A percentile compares a stretch with the other conserved stretches of the same genome.
These are phyloP conservation scores for Hamigera avellanea DNA, from an alignment of 495 filamentous ascomycete species.

Conservation along the genomic window DNA sequence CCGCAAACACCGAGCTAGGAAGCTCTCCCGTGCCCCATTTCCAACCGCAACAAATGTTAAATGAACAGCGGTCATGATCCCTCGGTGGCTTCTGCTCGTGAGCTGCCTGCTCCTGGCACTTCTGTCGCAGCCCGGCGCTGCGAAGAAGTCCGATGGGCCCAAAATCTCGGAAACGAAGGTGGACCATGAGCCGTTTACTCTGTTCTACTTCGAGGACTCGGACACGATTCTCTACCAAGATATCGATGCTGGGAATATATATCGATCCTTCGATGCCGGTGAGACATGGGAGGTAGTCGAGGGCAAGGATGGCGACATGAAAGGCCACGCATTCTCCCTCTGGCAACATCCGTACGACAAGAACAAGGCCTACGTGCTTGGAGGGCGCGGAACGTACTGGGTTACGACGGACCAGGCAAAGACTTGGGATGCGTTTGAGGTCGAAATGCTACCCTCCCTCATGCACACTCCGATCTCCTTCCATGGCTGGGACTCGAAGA, in stretches of 20 bases:
- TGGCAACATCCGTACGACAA: slow-evolving; percentile 66
- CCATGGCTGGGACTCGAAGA: slow-evolving; percentile 68
- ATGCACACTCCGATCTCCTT: slow-evolving; percentile 44
- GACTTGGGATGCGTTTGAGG: slow-evolving; percentile 63
- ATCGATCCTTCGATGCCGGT: slow-evolving; percentile 69
- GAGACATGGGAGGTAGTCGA: slow-evolving; percentile 56
- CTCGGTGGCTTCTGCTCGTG: slow-evolving; percentile 28
- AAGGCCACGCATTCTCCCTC: slow-evolving; percentile 48
- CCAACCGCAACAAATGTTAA: slow-evolving; percentile 17
- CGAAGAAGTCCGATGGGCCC: slow-evolving; percentile 39
- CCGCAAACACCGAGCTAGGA: slow-evolving; percentile 1
- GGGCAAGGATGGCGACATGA: slow-evolving; percentile 39
- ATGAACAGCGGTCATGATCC: slow-evolving; percentile 24
- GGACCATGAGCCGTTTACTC: slow-evolving; percentile 44
- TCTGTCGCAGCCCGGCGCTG: slow-evolving; percentile 15
- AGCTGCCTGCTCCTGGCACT: slow-evolving; percentile 25
- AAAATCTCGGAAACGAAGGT: slow-evolving; percentile 44
- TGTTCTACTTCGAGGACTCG: slow-evolving; percentile 83
- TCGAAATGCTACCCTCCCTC: slow-evolving; percentile 35
- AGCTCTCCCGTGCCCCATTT: slow-evolving; percentile 6
- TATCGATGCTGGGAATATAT: slow-evolving; percentile 40
- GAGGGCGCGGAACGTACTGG: slow-evolving; percentile 55
- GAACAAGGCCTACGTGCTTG: slow-evolving; percentile 67
- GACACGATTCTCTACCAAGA: slow-evolving; percentile 64
- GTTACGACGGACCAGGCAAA: slow-evolving; percentile 69